These are phyloP conservation scores for Trametes punicea DNA, from an alignment of 768 basidiomycete species.

Conservation along the genomic window DNA sequence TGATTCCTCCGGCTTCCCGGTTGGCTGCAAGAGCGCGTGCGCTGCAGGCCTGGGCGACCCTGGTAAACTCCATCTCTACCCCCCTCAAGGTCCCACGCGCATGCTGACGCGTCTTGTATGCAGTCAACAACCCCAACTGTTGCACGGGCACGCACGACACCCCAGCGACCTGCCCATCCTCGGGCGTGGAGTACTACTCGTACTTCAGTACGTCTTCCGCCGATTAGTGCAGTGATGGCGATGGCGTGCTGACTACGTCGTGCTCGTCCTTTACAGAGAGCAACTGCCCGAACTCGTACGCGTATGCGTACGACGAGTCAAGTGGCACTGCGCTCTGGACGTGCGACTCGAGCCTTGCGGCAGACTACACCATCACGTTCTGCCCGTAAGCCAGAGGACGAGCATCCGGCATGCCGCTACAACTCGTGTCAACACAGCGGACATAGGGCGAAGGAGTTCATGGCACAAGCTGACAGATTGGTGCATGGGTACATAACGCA, in stretches of 20 bases:
- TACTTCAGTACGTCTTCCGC: constrained; percentile 43
- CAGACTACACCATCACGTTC: constrained; percentile 47
- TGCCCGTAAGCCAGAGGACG: constrained; percentile 33
- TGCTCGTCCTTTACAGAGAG: constrained; percentile 29
- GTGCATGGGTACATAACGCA: too few species aligned
- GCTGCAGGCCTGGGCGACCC: constrained; percentile 37
- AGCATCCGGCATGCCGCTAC: too few species aligned
- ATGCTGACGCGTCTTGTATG: constrained; percentile 8
- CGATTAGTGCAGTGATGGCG: background rate
- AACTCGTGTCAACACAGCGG: constrained; percentile 8
- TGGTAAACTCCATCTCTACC: constrained; percentile 19
- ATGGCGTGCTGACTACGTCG: background rate
- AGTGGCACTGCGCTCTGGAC: constrained; percentile 45
- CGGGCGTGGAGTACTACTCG: constrained; percentile 38
- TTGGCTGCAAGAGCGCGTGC: constrained; percentile 45
- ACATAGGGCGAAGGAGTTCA: background rate
- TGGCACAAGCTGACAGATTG: too few species aligned
- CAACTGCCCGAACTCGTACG: constrained; percentile 46
- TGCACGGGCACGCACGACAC: constrained; percentile 56
- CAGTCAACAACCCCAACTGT: constrained; percentile 58
- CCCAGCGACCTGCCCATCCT: constrained; percentile 53
- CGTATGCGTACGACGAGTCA: constrained; percentile 51
- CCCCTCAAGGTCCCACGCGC: background rate
- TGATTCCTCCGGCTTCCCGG: constrained; percentile 34
- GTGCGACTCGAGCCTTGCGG: constrained; percentile 34